phyloP scores from a whole-genome alignment of 129 eudicot species.

The Solidago caesia region DNA sequence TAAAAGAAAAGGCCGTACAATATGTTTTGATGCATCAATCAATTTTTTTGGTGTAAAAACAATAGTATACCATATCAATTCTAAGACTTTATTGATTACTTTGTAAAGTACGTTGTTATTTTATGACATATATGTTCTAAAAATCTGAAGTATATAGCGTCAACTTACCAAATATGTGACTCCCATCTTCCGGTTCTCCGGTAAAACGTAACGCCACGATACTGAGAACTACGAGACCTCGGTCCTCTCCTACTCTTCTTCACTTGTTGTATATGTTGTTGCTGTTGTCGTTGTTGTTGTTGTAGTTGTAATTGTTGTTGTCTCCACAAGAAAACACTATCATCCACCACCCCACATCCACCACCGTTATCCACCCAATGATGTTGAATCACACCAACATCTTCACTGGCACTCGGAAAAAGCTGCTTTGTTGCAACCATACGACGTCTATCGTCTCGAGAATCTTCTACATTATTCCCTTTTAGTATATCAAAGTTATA shows the following conservation, averaged over 20 bases:
- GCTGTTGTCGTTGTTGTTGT: constrained; percentile 26
- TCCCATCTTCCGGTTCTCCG: constrained; percentile 96
- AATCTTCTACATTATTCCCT: constrained; percentile 19
- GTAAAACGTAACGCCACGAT: constrained; percentile 86
- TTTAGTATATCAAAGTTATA: constrained; percentile 41
- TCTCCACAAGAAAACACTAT: constrained; percentile 20
- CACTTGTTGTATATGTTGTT: constrained; percentile 39
- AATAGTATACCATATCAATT: no score
- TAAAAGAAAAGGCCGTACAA: no score
- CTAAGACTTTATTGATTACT: not conserved
- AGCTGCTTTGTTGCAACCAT: constrained; percentile 20
- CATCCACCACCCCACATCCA: constrained; percentile 16
- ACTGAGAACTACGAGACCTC: constrained; percentile 81
- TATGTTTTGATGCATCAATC: no score
- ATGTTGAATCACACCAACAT: not conserved
- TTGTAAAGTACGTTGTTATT: not conserved
- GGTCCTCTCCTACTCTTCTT: constrained; percentile 87
- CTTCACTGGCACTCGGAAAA: constrained; percentile 9
- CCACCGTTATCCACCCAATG: no score
- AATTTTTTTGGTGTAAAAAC: no score
- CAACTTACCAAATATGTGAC: constrained; percentile 77
- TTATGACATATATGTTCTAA: not conserved
- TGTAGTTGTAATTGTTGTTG: constrained; percentile 37
- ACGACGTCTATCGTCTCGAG: constrained; percentile 15
- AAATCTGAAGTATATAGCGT: not conserved